Evolutionary conservation across 108 stramenopile species (phyloP), one percentile per base, ranked within the genome.

Genomic region (Conticribra weissflogii): DNA sequence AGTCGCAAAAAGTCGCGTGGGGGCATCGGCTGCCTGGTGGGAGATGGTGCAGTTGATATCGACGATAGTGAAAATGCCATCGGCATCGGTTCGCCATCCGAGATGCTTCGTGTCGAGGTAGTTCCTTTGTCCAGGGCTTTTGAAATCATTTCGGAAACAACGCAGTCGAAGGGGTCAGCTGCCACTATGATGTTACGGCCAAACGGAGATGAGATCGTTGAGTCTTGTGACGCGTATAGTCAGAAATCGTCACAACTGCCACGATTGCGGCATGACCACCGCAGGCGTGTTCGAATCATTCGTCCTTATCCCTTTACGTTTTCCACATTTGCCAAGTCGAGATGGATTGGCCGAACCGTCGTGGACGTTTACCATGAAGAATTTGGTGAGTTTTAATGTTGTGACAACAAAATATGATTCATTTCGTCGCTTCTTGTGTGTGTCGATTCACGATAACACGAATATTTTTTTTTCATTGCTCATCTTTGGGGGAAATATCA

Each of bases 261-360:
- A n/a, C n/a, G 8, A 25, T 19, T 48, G 17, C 44, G 29, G 8
- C 50, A 50, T 41, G 18, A 31, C 30, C 16, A 48, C 28, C 29
- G 41, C 47, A 80, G 68, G 32, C 52, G 74, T 3, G 63, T 82
- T 19, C 76, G 84, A 17, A 66, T 79, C 33, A 32, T 84, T 61
- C 58, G 67, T 19, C 92, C 92, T 1, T 93, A 93, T 64, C 83
- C 87, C 22, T 93, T 78, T 50, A 88, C 89, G 12, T 93, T 90
- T 82, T 66, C 81, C 2, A 89, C 88, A 1, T 88, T 78, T 74
- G 92, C 92, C 53, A 93, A 93, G 48, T 70, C 70, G 48, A 77
- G 92, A 28, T 93, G 92, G 92, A 47, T 89, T 23, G 88, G 87
- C 9, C 71, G 85, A 58, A 83, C 87, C 30, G 51, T 93, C 25